Evolutionary conservation across 305 asterid species (phyloP), one percentile per base, ranked within the genome.

Genomic region (Fraxinus sp.): DNA sequence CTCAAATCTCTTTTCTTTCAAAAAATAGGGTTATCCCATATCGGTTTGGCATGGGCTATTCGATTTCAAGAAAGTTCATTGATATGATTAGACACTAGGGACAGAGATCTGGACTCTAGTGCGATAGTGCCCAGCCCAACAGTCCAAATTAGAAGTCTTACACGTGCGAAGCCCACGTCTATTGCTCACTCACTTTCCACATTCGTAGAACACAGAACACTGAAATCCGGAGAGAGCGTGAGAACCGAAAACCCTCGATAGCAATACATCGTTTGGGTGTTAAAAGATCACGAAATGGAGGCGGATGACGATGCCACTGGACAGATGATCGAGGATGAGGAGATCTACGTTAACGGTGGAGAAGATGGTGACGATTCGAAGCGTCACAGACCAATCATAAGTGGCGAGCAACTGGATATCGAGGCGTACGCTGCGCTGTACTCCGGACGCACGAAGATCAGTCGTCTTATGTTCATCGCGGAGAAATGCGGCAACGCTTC

Each of bases 381-480:
- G 91, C 92, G 93, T 22, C 95, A 86, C 85, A 93, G 96, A 77
- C 95, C 98, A 30, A 92, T 93, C 87, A 93, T 92, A 73, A 95
- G 97, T 91, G 87, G 95, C 66, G 98, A 93, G 84, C 98, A 92
- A 83, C 91, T 96, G 72, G 99, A 96, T 79, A 68, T 96, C 83
- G 98, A 96, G 91, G 96, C 98, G 11, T 96, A 96, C 90, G 97
- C 97, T 9, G 89, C 98, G 43, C 88, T 93, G 24, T 96, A 96
- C 90, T 75, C 89, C 52, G 99, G 99, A 20, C 92, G 99, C 3
- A 96, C 98, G 79, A 96, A 93, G 89, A 90, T 91, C 86, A 82
- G 83, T 86, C 92, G 99, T 81, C 94, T 96, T 5, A 84, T 92
- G 0, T 96, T 96, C 83, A 91, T 96, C 28, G 90, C 97, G 0